These are phyloP conservation scores for Senna tora DNA, from an alignment of 306 rosid species.

Conservation along the genomic window DNA sequence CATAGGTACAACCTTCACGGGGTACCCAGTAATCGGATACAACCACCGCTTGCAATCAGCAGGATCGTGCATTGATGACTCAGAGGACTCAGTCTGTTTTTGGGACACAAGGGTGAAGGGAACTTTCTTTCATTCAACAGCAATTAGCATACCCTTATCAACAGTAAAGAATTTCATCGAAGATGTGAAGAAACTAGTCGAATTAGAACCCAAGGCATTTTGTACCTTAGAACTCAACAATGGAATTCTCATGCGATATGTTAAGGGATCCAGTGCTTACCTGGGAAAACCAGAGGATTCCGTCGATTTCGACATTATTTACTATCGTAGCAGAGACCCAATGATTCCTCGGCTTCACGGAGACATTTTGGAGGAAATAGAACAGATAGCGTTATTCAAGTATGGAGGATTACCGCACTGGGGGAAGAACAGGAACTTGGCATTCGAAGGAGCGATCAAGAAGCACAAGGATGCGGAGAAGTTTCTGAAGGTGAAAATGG, in stretches of 20 bases:
- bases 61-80: conserved; percentile 55
- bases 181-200: conserved; percentile 41
- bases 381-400: conserved; percentile 59
- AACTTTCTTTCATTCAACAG: conserved; percentile 45
- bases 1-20: conserved; percentile 48
- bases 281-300: conserved; percentile 43
- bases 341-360: conserved; percentile 57
- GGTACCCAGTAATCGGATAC: conserved; percentile 66
- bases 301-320: conserved; percentile 61
- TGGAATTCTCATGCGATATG: conserved; percentile 46
- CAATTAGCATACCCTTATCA: conserved; percentile 49
- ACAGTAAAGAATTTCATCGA: conserved; percentile 37
- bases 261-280: conserved; percentile 43
- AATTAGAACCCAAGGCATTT: conserved; percentile 32
- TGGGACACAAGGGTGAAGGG: conserved; percentile 56
- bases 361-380: conserved; percentile 60
- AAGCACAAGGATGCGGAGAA: conserved; percentile 42
- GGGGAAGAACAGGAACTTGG: conserved; percentile 72
- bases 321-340: conserved; percentile 65
- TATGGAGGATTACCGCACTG: conserved; percentile 71
- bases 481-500: conserved; percentile 52
- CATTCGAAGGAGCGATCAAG: conserved; percentile 47
- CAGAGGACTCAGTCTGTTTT: conserved; percentile 44
- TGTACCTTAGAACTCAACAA: conserved; percentile 36
- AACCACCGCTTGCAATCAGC: conserved; percentile 61